Conservation (phyloP, 116 monocot species). For the Thalassia testudinum region DNA sequence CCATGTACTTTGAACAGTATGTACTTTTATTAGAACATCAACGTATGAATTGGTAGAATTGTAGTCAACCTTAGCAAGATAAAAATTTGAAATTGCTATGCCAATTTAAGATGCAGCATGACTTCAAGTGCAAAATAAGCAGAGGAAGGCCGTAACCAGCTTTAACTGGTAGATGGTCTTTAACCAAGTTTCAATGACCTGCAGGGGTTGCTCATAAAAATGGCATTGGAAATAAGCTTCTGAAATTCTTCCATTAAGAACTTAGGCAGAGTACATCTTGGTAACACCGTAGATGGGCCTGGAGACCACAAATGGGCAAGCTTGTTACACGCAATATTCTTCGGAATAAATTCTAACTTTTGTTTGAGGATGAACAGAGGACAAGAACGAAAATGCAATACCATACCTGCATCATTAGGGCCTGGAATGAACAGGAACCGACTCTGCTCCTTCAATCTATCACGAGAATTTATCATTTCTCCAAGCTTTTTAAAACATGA, state of each 20-base stretch:
- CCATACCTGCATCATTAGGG: constrained; percentile 79
- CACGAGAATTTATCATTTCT: constrained; percentile 63
- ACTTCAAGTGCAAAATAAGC: no score
- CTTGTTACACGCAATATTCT: no score
- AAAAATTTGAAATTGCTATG: no score
- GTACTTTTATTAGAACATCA: no score
- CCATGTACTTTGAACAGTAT: no score
- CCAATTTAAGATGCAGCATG: no score
- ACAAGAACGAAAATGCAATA: neutral
- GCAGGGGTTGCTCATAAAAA: constrained; percentile 94
- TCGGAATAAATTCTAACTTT: no score
- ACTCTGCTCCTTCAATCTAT: constrained; percentile 73
- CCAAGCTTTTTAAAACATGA: constrained; percentile 71
- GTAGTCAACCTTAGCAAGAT: no score
- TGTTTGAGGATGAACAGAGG: neutral
- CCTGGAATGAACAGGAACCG: constrained; percentile 89
- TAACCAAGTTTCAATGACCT: no score
- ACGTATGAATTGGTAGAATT: no score
- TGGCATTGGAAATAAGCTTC: constrained; percentile 65
- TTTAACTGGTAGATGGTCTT: no score
- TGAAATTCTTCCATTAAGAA: constrained; percentile 84
- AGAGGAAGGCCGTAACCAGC: no score
- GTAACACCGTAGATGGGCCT: constrained; percentile 89
- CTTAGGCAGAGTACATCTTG: constrained; percentile 73
- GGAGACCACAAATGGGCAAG: neutral